Conservation (phyloP, 495 filamentous ascomycete species). For the Tuber brumale region DNA sequence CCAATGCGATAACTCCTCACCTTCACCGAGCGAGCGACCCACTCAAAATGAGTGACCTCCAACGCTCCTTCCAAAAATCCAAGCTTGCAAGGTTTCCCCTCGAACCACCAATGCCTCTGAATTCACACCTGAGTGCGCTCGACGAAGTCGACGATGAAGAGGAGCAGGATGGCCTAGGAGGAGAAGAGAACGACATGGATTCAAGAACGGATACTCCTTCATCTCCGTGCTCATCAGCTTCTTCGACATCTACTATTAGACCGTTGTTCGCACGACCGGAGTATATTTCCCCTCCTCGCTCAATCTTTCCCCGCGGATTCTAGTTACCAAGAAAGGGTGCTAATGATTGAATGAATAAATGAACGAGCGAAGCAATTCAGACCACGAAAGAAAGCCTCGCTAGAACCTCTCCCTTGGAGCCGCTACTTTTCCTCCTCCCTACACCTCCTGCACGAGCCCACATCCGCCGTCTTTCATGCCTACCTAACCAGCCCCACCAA, state of each 20-base stretch:
- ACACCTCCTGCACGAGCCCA: constrained; percentile 23
- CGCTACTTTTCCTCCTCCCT: constrained; percentile 60
- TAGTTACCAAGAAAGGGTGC: neutral
- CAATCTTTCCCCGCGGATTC: neutral
- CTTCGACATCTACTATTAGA: constrained; percentile 81
- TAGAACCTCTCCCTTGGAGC: constrained; percentile 64
- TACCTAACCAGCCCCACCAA: constrained; percentile 63
- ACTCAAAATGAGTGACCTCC: constrained; percentile 71
- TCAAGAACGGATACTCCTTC: constrained; percentile 16
- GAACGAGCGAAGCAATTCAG: constrained; percentile 16
- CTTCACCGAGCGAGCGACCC: neutral
- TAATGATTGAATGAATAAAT: neutral
- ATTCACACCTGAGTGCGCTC: constrained; percentile 42
- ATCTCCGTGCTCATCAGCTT: constrained; percentile 46
- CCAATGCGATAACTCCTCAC: constrained; percentile 6
- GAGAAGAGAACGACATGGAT: constrained; percentile 2
- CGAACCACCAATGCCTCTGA: constrained; percentile 46
- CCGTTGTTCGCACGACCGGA: constrained; percentile 48
- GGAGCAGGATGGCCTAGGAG: constrained; percentile 22
- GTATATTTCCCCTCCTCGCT: constrained; percentile 21
- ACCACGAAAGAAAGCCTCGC: constrained; percentile 40
- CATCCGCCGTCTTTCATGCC: constrained; percentile 64
- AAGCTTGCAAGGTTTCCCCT: constrained; percentile 62
- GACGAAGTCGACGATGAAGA: constrained; percentile 51
- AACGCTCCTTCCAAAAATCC: constrained; percentile 73